Conservation (phyloP, 2,329 filamentous ascomycete species). For the Sclerotinia glacialis region DNA sequence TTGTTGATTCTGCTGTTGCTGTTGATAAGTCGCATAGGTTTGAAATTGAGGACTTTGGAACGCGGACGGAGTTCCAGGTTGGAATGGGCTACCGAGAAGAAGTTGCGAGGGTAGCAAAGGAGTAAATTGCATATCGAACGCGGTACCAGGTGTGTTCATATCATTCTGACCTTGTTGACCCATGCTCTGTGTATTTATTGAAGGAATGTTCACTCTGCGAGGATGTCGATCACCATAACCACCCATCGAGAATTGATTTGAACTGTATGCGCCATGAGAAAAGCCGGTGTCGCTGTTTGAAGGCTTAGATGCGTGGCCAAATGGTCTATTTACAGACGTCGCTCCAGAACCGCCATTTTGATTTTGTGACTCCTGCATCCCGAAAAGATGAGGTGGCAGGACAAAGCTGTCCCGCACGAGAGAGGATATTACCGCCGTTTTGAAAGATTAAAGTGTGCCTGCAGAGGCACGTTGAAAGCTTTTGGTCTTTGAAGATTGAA, state of each 20-base stretch:
- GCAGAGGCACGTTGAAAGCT: slow-evolving; percentile 38
- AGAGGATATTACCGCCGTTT: slow-evolving; percentile 79
- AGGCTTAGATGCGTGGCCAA: slow-evolving; percentile 73
- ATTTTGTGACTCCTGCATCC: slow-evolving; percentile 84
- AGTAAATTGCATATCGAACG: slow-evolving; percentile 97
- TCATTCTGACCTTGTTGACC: slow-evolving; percentile 57
- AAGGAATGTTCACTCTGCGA: slow-evolving; percentile 80
- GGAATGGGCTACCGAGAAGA: slow-evolving; percentile 92
- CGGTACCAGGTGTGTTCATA: slow-evolving; percentile 81
- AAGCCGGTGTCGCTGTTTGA: slow-evolving; percentile 84
- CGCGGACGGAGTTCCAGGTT: slow-evolving; percentile 85
- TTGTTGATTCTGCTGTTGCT: slow-evolving; percentile 46
- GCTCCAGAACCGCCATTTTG: slow-evolving; percentile 53
- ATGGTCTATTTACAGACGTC: slow-evolving; percentile 58
- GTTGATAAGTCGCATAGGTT: slow-evolving; percentile 74
- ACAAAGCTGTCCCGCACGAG: slow-evolving; percentile 78
- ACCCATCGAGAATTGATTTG: slow-evolving; percentile 67
- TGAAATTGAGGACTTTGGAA: slow-evolving; percentile 93
- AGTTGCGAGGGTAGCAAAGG: slow-evolving; percentile 92
- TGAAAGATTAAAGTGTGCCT: slow-evolving; percentile 57
- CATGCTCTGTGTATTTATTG: slow-evolving; percentile 82
- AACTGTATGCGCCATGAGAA: slow-evolving; percentile 87
- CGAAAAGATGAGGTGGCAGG: slow-evolving; percentile 78
- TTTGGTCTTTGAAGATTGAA: slow-evolving; percentile 32
- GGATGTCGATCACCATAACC: slow-evolving; percentile 86